phyloP scores from a whole-genome alignment of 257 asterid genomes.

The Voacanga thouarsii region DNA sequence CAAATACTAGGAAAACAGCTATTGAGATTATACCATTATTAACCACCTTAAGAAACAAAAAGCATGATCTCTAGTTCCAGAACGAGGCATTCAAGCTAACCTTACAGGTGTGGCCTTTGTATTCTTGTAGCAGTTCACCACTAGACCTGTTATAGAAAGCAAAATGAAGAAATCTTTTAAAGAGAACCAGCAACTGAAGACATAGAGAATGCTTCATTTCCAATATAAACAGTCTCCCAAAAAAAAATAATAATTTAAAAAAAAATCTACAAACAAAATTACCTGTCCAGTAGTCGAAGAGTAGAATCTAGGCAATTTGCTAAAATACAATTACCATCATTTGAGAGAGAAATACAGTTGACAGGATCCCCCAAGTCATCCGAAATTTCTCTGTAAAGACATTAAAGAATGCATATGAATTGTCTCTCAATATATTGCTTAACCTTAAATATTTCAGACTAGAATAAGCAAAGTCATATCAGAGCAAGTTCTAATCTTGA shows the following conservation, averaged over 20 bases:
- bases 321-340: constrained; percentile 85
- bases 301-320: constrained; percentile 93
- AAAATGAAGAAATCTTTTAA: neutral
- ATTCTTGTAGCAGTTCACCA: constrained; percentile 91
- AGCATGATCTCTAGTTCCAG: constrained; percentile 1
- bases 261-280: constrained; percentile 85
- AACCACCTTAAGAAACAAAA: constrained; percentile 8
- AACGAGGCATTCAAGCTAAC: constrained; percentile 40
- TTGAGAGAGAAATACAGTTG: constrained; percentile 90
- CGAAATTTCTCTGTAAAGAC: constrained; percentile 66
- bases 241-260: too few relatives aligned
- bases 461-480: too few relatives aligned
- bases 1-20: neutral
- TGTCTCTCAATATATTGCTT: neutral
- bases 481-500: too few relatives aligned
- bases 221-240: constrained; percentile 1
- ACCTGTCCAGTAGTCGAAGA: constrained; percentile 73
- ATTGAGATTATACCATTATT: neutral
- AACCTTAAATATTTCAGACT: neutral
- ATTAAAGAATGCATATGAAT: constrained; percentile 2
- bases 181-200: neutral
- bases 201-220: neutral
- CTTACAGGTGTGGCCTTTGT: constrained; percentile 95
- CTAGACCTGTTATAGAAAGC: constrained; percentile 47
- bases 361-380: constrained; percentile 87